These are phyloP conservation scores for Cutaneotrichosporon cyanovorans DNA, from an alignment of 1,284 basidiomycete species.

Conservation along the genomic window DNA sequence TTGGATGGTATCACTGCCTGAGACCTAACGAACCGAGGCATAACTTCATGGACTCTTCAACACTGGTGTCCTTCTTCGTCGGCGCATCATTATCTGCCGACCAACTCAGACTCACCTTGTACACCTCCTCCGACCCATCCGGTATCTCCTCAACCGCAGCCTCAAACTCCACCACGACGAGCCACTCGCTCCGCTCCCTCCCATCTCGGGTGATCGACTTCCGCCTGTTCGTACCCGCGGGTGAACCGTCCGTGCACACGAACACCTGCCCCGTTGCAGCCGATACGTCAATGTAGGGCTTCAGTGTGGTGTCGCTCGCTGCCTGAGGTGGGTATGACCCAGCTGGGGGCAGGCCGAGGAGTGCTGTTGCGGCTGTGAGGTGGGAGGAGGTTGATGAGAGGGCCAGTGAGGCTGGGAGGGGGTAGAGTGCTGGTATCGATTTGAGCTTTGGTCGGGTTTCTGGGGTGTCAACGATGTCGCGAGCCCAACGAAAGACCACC, in stretches of 20 bases:
- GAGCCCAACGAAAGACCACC: neutral
- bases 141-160: constrained; percentile 21
- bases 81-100: too few species aligned
- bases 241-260: constrained; percentile 23
- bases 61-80: too few species aligned
- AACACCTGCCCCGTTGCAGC: constrained; percentile 31
- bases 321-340: constrained; percentile 21
- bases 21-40: too few species aligned
- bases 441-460: constrained; percentile 19
- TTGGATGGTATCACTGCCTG: too few species aligned
- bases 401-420: constrained; percentile 24
- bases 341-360: constrained; percentile 22
- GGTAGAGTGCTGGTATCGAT: constrained; percentile 27
- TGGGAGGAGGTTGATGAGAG: constrained; percentile 2
- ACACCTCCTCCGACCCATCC: constrained; percentile 13
- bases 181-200: constrained; percentile 29
- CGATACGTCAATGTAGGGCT: constrained; percentile 30
- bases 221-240: constrained; percentile 3
- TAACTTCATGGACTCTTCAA: too few species aligned
- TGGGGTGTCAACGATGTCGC: neutral
- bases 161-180: constrained; percentile 32
- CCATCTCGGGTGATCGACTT: neutral
- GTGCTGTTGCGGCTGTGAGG: constrained; percentile 18
- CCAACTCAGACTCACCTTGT: constrained; percentile 17
- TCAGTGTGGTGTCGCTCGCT: neutral